Evolutionary conservation across 495 filamentous ascomycete species (phyloP).

Genomic region (Podospora bellae-mahoneyi): DNA sequence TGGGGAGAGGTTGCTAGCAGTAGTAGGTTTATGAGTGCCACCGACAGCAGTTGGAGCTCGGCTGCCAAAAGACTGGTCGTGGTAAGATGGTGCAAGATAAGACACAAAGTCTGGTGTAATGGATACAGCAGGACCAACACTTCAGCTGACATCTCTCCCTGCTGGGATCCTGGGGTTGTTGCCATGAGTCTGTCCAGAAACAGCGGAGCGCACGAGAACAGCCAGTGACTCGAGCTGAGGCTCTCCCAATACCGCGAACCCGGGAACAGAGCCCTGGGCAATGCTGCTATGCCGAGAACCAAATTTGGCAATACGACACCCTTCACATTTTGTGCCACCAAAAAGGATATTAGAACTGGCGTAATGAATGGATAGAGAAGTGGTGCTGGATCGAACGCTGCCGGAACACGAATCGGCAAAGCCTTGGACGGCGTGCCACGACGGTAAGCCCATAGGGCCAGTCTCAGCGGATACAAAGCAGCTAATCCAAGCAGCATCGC

Average conservation of each 20-base stretch:
- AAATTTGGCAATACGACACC: constrained; percentile 71
- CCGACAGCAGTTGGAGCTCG: constrained; percentile 82
- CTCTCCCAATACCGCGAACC: constrained; percentile 50
- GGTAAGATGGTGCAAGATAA: constrained; percentile 70
- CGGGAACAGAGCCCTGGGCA: constrained; percentile 73
- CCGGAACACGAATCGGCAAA: constrained; percentile 54
- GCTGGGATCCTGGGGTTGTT: neutral
- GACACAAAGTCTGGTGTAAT: constrained; percentile 77
- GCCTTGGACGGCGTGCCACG: constrained; percentile 34
- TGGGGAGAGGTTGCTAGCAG: constrained; percentile 79
- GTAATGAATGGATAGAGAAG: constrained; percentile 79
- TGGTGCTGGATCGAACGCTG: constrained; percentile 84
- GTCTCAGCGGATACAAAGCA: constrained; percentile 47
- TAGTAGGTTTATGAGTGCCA: constrained; percentile 76
- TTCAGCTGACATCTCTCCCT: constrained; percentile 50
- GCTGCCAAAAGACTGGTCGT: constrained; percentile 81
- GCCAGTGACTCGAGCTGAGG: constrained; percentile 67
- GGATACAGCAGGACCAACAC: constrained; percentile 70
- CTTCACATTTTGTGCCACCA: constrained; percentile 58
- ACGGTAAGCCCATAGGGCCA: constrained; percentile 42
- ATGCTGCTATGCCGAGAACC: constrained; percentile 70
- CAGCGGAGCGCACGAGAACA: constrained; percentile 59
- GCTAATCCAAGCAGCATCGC: constrained; percentile 28
- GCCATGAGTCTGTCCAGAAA: constrained; percentile 34
- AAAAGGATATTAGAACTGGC: constrained; percentile 73